phyloP scores from a whole-genome alignment of 2,329 filamentous ascomycete genomes.

The Pseudogymnoascus sp. region DNA sequence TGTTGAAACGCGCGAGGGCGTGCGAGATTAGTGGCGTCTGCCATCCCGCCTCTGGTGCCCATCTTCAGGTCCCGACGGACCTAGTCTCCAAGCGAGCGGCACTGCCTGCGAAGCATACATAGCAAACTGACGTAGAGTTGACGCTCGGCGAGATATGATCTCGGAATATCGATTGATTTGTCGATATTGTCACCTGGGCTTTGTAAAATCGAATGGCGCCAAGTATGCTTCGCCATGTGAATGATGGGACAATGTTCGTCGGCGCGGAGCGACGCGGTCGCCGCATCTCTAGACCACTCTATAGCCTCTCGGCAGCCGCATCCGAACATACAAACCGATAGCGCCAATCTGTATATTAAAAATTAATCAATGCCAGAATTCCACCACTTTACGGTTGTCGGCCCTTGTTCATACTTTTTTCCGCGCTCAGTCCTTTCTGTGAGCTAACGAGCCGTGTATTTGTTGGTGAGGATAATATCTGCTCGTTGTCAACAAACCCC shows the following conservation, averaged over 20 bases:
- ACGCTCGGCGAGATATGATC: not conserved
- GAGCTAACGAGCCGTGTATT: not conserved
- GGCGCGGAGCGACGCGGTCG: not conserved
- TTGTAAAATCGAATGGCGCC: not conserved
- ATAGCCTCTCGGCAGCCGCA: not conserved
- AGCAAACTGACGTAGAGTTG: not conserved
- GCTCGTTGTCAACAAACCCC: not conserved
- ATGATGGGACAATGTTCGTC: not conserved
- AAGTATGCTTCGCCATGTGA: not conserved
- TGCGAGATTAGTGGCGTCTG: not conserved
- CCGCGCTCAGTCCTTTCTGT: not conserved
- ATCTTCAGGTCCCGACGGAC: not conserved
- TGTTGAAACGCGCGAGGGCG: not conserved
- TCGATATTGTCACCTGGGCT: not conserved
- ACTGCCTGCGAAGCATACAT: not conserved
- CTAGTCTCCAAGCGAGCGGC: not conserved
- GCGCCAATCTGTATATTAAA: constrained; percentile 3
- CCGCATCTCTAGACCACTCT: not conserved
- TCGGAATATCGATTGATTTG: not conserved
- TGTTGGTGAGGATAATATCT: not conserved
- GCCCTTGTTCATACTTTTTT: constrained; percentile 3
- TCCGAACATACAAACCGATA: constrained; percentile 1
- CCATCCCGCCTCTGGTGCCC: not conserved
- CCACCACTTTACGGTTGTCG: not conserved
- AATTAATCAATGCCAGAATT: constrained; percentile 5